Conservation (phyloP, 371 early-diverging fungal genomes). For the Mortierella sp. region DNA sequence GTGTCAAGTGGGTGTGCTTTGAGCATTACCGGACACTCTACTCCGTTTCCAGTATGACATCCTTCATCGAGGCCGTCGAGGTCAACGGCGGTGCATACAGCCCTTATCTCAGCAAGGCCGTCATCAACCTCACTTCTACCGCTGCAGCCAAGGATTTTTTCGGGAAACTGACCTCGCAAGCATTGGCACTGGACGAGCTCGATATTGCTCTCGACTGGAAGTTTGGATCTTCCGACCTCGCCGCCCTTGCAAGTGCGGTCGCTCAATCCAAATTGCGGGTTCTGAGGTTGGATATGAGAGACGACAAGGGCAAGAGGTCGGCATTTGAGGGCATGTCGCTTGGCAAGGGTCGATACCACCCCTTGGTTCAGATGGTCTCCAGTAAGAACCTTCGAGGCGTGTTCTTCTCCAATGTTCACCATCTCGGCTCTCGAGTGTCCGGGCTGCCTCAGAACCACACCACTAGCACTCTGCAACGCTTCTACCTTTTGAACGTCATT, state of each 20-base stretch:
- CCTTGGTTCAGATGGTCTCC: conserved; percentile 2
- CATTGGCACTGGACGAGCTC: neutral
- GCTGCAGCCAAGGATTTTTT: neutral
- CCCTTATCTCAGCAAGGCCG: neutral
- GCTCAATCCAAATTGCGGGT: neutral
- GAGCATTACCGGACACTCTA: neutral
- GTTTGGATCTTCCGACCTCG: conserved; percentile 5
- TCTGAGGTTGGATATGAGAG: conserved; percentile 4
- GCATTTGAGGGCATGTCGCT: conserved; percentile 3
- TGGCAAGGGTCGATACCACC: conserved; percentile 9
- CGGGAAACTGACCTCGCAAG: neutral
- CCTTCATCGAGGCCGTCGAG: neutral
- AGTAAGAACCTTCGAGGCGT: neutral
- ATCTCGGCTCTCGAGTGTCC: conserved; percentile 4
- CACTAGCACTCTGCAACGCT: neutral
- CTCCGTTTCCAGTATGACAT: neutral
- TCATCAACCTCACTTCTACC: neutral
- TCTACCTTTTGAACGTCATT: conserved; percentile 9
- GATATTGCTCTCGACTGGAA: conserved; percentile 7
- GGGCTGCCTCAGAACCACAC: neutral
- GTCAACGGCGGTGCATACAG: neutral
- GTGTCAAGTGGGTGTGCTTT: conserved; percentile 8
- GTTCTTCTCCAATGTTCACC: conserved; percentile 5
- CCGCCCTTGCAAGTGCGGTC: neutral
- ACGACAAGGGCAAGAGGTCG: conserved; percentile 8